phyloP scores from a whole-genome alignment of 2,329 filamentous ascomycete genomes.

The Claviceps purpurea region DNA sequence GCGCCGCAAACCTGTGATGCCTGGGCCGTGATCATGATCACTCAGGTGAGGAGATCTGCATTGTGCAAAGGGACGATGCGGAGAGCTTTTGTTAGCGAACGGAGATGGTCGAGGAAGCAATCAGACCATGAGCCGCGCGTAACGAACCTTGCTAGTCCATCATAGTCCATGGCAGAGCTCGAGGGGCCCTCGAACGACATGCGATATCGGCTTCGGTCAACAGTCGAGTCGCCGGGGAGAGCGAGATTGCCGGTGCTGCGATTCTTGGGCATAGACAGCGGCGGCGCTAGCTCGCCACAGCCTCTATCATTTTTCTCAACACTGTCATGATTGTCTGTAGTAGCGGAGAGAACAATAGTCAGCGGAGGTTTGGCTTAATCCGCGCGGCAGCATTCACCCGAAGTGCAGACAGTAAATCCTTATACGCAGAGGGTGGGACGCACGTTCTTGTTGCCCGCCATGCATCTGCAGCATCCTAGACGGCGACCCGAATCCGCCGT shows the following conservation, averaged over 20 bases:
- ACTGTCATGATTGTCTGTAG: slow-evolving; percentile 19
- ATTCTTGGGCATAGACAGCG: slow-evolving; percentile 47
- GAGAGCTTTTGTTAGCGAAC: neutral
- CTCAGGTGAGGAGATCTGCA: slow-evolving; percentile 66
- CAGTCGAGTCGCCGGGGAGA: slow-evolving; percentile 28
- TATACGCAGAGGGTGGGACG: slow-evolving; percentile 8
- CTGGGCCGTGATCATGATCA: slow-evolving; percentile 79
- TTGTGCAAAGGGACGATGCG: neutral
- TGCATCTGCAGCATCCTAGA: slow-evolving; percentile 31
- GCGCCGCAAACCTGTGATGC: slow-evolving; percentile 74
- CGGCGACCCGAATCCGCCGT: slow-evolving; percentile 12
- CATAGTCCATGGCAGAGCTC: slow-evolving; percentile 45
- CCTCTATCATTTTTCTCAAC: slow-evolving; percentile 25
- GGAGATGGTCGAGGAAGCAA: slow-evolving; percentile 5
- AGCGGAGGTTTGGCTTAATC: slow-evolving; percentile 2
- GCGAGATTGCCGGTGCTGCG: slow-evolving; percentile 51
- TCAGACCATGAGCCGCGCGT: slow-evolving; percentile 12
- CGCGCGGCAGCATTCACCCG: neutral
- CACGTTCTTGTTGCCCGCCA: slow-evolving; percentile 28
- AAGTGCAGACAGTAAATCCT: no score
- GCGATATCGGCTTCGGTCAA: slow-evolving; percentile 49
- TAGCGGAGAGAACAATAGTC: slow-evolving; percentile 11
- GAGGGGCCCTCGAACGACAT: slow-evolving; percentile 66
- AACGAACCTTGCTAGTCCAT: slow-evolving; percentile 58
- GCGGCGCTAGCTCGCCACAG: slow-evolving; percentile 30